A percentile compares a stretch with the other conserved stretches of the same genome.
phyloP scores from a whole-genome alignment of 305 asterid genomes.

The Fraxinus velutina region DNA sequence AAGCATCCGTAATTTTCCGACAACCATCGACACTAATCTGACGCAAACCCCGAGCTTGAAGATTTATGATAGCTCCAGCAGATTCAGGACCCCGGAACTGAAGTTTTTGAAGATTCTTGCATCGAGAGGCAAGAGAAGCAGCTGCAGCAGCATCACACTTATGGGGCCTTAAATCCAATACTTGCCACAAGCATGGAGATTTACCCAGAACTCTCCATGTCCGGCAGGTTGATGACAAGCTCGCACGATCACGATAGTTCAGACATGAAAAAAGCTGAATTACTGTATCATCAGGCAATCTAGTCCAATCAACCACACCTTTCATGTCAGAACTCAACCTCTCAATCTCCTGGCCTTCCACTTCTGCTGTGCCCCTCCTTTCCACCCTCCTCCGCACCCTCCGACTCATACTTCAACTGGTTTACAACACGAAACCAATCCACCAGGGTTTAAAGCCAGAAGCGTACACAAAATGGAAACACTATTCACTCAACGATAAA shows the following conservation, averaged over 20 bases:
- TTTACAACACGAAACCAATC: slow-evolving; percentile 1
- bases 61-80: slow-evolving; percentile 65
- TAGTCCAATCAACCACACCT: slow-evolving; percentile 71
- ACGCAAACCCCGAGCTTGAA: slow-evolving; percentile 55
- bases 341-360: slow-evolving; percentile 41
- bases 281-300: slow-evolving; percentile 71
- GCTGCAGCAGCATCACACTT: slow-evolving; percentile 59
- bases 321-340: slow-evolving; percentile 34
- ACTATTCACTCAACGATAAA: slow-evolving; percentile 17
- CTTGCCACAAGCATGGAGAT: slow-evolving; percentile 76
- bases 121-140: slow-evolving; percentile 60
- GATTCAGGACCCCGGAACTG: slow-evolving; percentile 81
- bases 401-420: slow-evolving; percentile 55
- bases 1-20: slow-evolving; percentile 69
- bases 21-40: slow-evolving; percentile 74
- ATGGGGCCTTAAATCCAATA: slow-evolving; percentile 67
- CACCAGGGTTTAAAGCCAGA: slow-evolving; percentile 11
- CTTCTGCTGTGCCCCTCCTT: slow-evolving; percentile 51
- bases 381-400: slow-evolving; percentile 66
- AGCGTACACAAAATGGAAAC: neutral
- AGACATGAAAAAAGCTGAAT: slow-evolving; percentile 66
- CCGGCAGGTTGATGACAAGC: slow-evolving; percentile 78
- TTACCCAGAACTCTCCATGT: slow-evolving; percentile 69
- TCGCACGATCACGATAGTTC: slow-evolving; percentile 82
- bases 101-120: slow-evolving; percentile 65